Evolutionary conservation across 2,329 filamentous ascomycete species (phyloP).

Genomic region (Orbilia brochopaga): DNA sequence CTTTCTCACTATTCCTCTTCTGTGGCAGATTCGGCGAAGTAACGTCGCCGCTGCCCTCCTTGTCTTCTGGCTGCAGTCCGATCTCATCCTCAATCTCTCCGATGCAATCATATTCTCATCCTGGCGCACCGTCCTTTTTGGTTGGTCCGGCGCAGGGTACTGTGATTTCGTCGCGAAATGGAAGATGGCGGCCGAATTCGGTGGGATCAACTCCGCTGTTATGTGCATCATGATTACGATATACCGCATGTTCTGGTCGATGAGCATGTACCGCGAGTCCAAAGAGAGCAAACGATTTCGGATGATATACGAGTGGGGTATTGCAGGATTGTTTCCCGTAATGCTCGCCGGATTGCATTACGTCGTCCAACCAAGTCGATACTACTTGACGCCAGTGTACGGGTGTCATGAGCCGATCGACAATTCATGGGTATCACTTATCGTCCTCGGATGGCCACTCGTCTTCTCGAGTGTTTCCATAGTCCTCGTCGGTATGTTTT

Average conservation of each 20-base stretch:
- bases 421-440: constrained; percentile 65
- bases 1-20: constrained; percentile 65
- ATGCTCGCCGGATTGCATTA: constrained; percentile 66
- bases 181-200: constrained; percentile 61
- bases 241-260: constrained; percentile 66
- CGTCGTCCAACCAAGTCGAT: constrained; percentile 67
- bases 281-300: constrained; percentile 61
- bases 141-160: constrained; percentile 66
- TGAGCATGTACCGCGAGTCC: constrained; percentile 63
- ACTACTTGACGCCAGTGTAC: constrained; percentile 65
- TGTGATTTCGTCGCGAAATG: constrained; percentile 71
- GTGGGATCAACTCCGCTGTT: constrained; percentile 64
- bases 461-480: constrained; percentile 64
- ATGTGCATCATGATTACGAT: constrained; percentile 68
- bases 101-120: constrained; percentile 71
- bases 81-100: constrained; percentile 66
- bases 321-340: constrained; percentile 65
- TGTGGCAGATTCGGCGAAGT: constrained; percentile 67
- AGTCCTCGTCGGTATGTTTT: constrained; percentile 66
- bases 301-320: constrained; percentile 62
- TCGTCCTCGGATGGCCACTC: constrained; percentile 66
- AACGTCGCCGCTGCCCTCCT: constrained; percentile 68
- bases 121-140: constrained; percentile 63
- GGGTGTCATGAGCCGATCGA: constrained; percentile 66
- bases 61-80: constrained; percentile 64